phyloP scores from a whole-genome alignment of 2,329 filamentous ascomycete species.

The Fusarium domesticum region DNA sequence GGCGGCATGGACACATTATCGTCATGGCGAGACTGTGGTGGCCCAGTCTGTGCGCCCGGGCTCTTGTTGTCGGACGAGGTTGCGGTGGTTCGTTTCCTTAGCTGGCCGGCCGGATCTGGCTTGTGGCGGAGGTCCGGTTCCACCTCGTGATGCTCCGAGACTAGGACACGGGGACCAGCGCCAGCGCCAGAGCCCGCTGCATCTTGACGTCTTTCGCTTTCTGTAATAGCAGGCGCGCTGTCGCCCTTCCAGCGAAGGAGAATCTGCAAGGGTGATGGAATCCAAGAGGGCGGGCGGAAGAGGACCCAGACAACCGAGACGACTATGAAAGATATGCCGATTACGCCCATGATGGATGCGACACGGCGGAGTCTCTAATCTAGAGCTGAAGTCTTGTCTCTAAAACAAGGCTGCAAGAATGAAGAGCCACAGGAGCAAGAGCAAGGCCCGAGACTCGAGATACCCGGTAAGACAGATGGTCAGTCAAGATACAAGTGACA shows the following conservation, averaged over 20 bases:
- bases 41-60: background rate
- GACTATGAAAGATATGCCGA: constrained; percentile 61
- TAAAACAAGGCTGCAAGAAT: background rate
- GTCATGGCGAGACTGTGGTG: constrained; percentile 2
- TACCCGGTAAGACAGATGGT: background rate
- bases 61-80: constrained; percentile 11
- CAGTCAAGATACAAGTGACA: background rate
- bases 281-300: constrained; percentile 51
- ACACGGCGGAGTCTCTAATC: constrained; percentile 4
- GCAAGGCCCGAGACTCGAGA: background rate
- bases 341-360: constrained; percentile 47
- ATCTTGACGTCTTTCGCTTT: background rate
- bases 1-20: constrained; percentile 39
- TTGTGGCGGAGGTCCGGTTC: constrained; percentile 23
- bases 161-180: constrained; percentile 18
- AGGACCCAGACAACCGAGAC: constrained; percentile 58
- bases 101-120: constrained; percentile 22
- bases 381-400: background rate
- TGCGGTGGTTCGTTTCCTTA: constrained; percentile 18
- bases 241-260: constrained; percentile 25
- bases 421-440: background rate
- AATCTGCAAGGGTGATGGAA: constrained; percentile 32
- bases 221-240: constrained; percentile 8
- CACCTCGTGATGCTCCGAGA: constrained; percentile 26
- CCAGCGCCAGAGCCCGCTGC: constrained; percentile 6